Percentiles rank a stretch among this genome's conserved stretches.
Conservation (phyloP, 805 yeast species). For the Yamadazyma insecticola region DNA sequence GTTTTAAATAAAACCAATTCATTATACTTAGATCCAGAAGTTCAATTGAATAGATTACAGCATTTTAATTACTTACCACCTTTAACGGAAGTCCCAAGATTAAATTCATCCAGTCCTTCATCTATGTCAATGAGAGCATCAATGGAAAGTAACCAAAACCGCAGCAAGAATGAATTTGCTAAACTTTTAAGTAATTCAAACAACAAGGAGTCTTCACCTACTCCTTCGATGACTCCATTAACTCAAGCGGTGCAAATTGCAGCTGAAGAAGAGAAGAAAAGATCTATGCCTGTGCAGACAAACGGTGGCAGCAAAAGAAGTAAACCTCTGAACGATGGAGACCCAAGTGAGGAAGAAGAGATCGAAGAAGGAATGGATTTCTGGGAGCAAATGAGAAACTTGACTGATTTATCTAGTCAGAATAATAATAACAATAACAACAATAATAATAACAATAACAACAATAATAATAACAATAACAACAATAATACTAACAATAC, state of each 20-base stretch:
- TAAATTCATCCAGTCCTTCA: constrained; percentile 47
- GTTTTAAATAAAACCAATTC: constrained; percentile 6
- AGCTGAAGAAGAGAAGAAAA: constrained; percentile 22
- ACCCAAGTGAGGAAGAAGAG: constrained; percentile 38
- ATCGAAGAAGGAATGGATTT: constrained; percentile 68
- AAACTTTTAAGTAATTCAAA: constrained; percentile 4
- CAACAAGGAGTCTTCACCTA: constrained; percentile 5
- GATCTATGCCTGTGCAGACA: constrained; percentile 7
- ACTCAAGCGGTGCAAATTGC: constrained; percentile 39
- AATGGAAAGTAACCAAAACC: constrained; percentile 26
- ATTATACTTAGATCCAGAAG: constrained; percentile 41
- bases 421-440: neutral
- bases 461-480: too few relatives aligned
- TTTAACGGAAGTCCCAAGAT: constrained; percentile 62
- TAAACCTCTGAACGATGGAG: constrained; percentile 3
- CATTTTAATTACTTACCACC: constrained; percentile 78
- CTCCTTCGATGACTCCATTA: constrained; percentile 30
- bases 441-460: too few relatives aligned
- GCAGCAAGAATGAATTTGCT: too few relatives aligned
- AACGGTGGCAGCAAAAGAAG: constrained; percentile 3
- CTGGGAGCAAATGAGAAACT: constrained; percentile 64
- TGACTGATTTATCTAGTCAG: constrained; percentile 29
- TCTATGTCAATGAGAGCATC: constrained; percentile 25
- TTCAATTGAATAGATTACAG: constrained; percentile 53
- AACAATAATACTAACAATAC: constrained; percentile 5